Conservation (phyloP, 1,284 basidiomycete genomes). For the Rhodotorula sp. region DNA sequence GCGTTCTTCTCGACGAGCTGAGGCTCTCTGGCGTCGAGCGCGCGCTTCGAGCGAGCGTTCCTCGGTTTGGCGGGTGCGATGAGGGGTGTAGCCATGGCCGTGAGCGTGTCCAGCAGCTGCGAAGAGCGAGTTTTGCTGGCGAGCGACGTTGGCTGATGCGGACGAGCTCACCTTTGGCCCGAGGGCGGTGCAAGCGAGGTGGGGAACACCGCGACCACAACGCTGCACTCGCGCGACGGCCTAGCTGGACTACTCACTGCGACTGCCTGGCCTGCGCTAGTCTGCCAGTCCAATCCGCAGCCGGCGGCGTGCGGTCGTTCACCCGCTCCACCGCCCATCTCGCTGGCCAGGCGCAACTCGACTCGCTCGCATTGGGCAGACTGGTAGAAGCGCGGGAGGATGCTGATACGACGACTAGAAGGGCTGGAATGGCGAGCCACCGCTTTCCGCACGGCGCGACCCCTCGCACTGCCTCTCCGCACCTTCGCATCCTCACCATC, state of each 20-base stretch:
- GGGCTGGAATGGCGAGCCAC: no score
- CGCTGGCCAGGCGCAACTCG: background rate
- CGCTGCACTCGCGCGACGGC: background rate
- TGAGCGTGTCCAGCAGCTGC: background rate
- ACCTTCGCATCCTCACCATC: background rate
- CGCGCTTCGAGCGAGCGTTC: slow-evolving; percentile 96
- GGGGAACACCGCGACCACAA: background rate
- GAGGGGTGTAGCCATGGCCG: slow-evolving; percentile 28
- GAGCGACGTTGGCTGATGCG: background rate
- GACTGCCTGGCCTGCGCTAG: background rate
- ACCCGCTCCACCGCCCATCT: background rate
- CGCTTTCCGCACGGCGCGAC: no score
- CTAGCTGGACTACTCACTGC: background rate
- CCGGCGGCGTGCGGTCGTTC: background rate
- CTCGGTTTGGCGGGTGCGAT: slow-evolving; percentile 74
- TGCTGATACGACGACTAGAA: no score
- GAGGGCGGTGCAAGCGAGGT: background rate
- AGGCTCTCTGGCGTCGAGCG: slow-evolving; percentile 78
- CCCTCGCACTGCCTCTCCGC: background rate
- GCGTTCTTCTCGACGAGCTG: slow-evolving; percentile 81
- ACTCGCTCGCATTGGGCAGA: no score
- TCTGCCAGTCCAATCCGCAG: background rate
- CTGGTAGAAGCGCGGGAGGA: no score
- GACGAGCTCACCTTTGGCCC: background rate
- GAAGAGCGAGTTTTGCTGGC: background rate